Base-by-base conservation (phyloP, 257 asterid species). In the Knoxia roxburghii region DNA sequence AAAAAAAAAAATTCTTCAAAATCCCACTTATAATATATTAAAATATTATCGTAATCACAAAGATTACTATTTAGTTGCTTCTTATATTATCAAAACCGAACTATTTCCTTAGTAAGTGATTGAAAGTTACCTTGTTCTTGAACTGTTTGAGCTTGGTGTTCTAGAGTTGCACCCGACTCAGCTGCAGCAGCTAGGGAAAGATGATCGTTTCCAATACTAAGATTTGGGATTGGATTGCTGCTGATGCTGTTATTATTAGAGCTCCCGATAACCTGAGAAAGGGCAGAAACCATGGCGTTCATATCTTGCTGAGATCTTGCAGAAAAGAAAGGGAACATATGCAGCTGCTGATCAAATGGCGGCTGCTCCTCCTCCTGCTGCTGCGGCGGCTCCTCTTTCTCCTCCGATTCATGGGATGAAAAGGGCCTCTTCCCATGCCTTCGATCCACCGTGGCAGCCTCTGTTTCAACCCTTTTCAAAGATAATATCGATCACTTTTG, bases 201-300 rank as follows among this genome's bases (percentile, higher is more conserved):
- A 37, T 37, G 11, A 24, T 77, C 48, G 62, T 41, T 68, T 14
- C 53, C 79, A 32, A 41, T 1, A 7, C 73, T 40, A 32, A 41
- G 1, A 6, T 73, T 43, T n/a, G 21, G 21, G 15, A 67, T 54
- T 0, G 74, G 56, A 12, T 50, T 55, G 17, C 61, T 45, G 10
- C 73, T 75, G 21, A 39, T 11, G 40, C 2, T 56, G 8, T 35
- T 26, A 29, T 64, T 37, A 37, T 9, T 74, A 15, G 79, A 68
- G 73, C 55, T 75, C 12, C 97, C 96, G 41, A 88, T 81, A 39
- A 91, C 97, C 80, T 84, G 97, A 60, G 97, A 91, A 51, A 91
- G 97, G 5, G 81, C 96, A 58, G 87, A 76, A 69, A 91, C 96
- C 85, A 91, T 86, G 68, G 85, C 89, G 11, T 90, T 80, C 95